These are phyloP conservation scores for Fusarium sublunatum DNA, from an alignment of 2,329 filamentous ascomycete species.

Conservation along the genomic window DNA sequence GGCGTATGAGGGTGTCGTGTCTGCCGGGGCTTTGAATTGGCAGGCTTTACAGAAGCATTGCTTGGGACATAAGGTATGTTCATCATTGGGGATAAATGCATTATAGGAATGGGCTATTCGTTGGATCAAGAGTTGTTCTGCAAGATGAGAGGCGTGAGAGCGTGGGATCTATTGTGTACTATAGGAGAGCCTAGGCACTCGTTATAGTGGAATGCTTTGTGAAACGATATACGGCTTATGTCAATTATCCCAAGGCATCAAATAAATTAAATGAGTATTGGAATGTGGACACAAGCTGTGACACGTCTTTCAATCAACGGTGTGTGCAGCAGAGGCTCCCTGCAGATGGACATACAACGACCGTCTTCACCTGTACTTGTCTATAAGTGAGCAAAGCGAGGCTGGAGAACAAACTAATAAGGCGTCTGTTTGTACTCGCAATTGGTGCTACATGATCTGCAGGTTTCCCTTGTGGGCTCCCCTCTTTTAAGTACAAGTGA, in stretches of 20 bases:
- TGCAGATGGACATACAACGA: neutral
- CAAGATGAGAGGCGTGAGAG: neutral
- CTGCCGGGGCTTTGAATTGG: conserved; percentile 14
- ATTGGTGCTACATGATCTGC: conserved; percentile 9
- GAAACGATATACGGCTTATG: neutral
- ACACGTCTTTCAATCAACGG: conserved; percentile 2
- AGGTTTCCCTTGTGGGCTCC: conserved; percentile 14
- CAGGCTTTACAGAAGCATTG: neutral
- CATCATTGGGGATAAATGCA: conserved; percentile 33
- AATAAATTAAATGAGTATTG: neutral
- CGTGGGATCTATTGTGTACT: neutral
- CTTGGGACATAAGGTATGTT: conserved; percentile 17
- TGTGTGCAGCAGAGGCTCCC: conserved; percentile 1
- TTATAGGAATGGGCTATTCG: neutral
- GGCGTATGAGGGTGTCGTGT: conserved; percentile 7
- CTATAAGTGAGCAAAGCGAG: neutral
- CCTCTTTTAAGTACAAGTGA: conserved; percentile 12
- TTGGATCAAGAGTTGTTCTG: neutral
- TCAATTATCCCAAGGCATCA: neutral
- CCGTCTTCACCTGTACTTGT: neutral
- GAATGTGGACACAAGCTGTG: conserved; percentile 19
- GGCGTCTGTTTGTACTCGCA: conserved; percentile 2
- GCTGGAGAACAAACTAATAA: neutral
- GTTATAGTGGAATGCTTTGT: conserved; percentile 7
- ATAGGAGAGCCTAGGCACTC: neutral